Evolutionary conservation across 2,329 filamentous ascomycete species (phyloP).

Genomic region (Fusarium temperatum): DNA sequence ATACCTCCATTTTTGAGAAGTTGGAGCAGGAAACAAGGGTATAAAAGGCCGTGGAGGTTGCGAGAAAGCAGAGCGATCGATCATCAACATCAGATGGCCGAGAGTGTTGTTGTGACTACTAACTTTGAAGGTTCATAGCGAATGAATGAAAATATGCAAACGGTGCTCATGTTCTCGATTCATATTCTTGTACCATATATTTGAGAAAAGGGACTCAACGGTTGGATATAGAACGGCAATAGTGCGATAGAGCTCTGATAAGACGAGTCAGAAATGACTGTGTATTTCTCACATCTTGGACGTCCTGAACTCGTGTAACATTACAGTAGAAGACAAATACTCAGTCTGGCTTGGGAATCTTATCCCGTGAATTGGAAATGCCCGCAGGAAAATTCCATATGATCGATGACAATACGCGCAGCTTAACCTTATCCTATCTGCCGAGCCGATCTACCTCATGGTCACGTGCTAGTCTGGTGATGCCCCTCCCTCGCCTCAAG

Average conservation of each 20-base stretch:
- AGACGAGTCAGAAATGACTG: too few relatives aligned
- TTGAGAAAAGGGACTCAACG: too few relatives aligned
- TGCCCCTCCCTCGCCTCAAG: not conserved
- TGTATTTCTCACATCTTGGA: too few relatives aligned
- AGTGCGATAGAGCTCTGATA: too few relatives aligned
- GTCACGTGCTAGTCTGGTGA: not conserved
- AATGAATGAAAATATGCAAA: too few relatives aligned
- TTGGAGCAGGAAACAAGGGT: not conserved
- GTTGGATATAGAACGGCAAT: too few relatives aligned
- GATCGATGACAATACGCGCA: accelerated
- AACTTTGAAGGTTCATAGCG: accelerated
- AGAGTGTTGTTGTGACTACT: not conserved
- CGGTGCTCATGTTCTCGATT: too few relatives aligned
- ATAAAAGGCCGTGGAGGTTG: accelerated
- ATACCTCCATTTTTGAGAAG: accelerated
- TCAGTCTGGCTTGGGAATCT: too few relatives aligned
- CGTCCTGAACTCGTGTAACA: too few relatives aligned
- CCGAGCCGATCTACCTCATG: accelerated
- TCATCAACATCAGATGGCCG: not conserved
- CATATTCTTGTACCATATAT: too few relatives aligned
- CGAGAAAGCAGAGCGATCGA: not conserved
- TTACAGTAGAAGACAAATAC: too few relatives aligned
- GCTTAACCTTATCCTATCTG: not conserved
- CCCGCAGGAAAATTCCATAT: accelerated
- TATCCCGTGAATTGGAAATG: too few relatives aligned